These are phyloP conservation scores for Annona squamosa DNA, from an alignment of 164 flowering plant species.

Conservation along the genomic window DNA sequence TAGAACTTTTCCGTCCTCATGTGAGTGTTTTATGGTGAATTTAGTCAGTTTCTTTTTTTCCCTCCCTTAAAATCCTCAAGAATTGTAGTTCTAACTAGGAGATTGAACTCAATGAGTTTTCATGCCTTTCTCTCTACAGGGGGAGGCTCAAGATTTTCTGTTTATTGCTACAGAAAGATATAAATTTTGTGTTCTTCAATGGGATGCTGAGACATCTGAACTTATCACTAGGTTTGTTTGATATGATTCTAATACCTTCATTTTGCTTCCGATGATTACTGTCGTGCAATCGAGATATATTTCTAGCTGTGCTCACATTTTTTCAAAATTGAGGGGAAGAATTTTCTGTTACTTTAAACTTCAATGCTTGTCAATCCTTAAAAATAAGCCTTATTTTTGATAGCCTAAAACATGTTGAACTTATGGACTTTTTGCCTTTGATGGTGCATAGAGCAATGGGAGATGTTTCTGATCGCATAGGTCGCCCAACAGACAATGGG, in stretches of 20 bases:
- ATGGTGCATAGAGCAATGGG: constrained; percentile 71
- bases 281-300: background rate
- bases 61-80: background rate
- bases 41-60: background rate
- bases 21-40: constrained; percentile 41
- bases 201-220: constrained; percentile 87
- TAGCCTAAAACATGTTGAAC: background rate
- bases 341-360: background rate
- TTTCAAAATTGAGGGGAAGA: background rate
- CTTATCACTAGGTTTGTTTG: constrained; percentile 68
- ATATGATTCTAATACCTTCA: background rate
- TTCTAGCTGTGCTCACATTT: background rate
- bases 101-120: background rate
- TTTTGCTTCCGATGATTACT: background rate
- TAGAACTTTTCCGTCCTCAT: constrained; percentile 95
- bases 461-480: constrained; percentile 96
- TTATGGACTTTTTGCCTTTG: constrained; percentile 2
- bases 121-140: constrained; percentile 34
- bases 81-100: background rate
- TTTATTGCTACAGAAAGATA: constrained; percentile 96
- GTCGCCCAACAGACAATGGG: constrained; percentile 96
- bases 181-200: constrained; percentile 95
- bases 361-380: background rate
- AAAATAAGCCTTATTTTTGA: background rate
- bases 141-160: constrained; percentile 90